Evolutionary conservation across 1,284 basidiomycete genomes (phyloP).

Genomic region (Melampsora abietis-canadensis): DNA sequence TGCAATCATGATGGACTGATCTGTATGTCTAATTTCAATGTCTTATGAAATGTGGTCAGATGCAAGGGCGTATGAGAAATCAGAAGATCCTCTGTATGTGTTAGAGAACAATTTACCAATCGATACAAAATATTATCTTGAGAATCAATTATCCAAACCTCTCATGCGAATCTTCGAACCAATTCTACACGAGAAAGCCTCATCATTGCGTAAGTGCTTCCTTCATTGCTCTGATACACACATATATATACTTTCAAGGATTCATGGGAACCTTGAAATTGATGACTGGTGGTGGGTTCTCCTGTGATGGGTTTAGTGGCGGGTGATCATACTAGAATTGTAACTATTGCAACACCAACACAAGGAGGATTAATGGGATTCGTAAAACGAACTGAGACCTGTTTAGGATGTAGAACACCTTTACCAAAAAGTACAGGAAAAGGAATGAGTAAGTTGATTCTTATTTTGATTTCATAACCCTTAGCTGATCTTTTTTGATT

Average conservation of each 20-base stretch:
- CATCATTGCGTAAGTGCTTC: slow-evolving; percentile 69
- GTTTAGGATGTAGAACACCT: slow-evolving; percentile 86
- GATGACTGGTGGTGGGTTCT: neutral
- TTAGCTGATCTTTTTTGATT: too few species aligned
- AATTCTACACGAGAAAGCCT: slow-evolving; percentile 85
- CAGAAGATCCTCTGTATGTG: slow-evolving; percentile 91
- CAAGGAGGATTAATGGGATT: slow-evolving; percentile 95
- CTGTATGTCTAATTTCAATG: neutral
- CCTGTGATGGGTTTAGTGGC: slow-evolving; percentile 62
- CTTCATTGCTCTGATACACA: neutral
- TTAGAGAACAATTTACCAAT: slow-evolving; percentile 94
- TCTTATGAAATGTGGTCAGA: slow-evolving; percentile 58
- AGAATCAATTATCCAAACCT: slow-evolving; percentile 92
- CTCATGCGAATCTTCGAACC: slow-evolving; percentile 95
- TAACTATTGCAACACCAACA: slow-evolving; percentile 79
- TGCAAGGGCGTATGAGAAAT: slow-evolving; percentile 95
- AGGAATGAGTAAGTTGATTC: slow-evolving; percentile 9
- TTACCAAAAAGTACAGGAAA: slow-evolving; percentile 59
- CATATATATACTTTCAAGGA: neutral
- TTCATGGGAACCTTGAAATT: neutral
- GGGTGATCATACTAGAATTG: slow-evolving; percentile 86
- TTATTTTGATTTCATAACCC: neutral
- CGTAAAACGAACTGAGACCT: slow-evolving; percentile 86
- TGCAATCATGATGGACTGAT: neutral
- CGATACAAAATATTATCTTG: slow-evolving; percentile 92